Percentiles rank a stretch among this genome's conserved stretches.
phyloP scores from a whole-genome alignment of 345 rosid genomes.

The Populus ilicifolia region DNA sequence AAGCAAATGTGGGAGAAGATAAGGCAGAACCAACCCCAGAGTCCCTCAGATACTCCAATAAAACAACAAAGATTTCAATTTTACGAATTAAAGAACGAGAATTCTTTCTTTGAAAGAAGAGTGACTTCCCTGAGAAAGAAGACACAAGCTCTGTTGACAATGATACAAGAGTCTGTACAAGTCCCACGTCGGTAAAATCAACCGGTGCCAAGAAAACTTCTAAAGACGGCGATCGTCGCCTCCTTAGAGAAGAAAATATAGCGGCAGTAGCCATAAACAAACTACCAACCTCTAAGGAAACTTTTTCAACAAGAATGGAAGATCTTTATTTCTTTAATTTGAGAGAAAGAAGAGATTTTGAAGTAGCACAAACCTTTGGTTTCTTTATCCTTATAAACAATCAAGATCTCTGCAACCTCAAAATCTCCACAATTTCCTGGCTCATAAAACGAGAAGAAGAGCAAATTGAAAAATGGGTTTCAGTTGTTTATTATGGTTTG shows the following conservation, averaged over 20 bases:
- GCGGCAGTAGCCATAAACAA: conserved; percentile 70
- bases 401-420: conserved; percentile 8
- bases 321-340: neutral
- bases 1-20: conserved; percentile 52
- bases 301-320: too few species aligned
- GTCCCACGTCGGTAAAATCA: conserved; percentile 64
- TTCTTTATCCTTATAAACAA: neutral
- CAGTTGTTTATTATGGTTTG: neutral
- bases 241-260: conserved; percentile 72
- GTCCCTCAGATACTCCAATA: conserved; percentile 62
- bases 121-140: conserved; percentile 33
- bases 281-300: neutral
- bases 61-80: conserved; percentile 56
- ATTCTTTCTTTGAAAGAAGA: conserved; percentile 68
- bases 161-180: conserved; percentile 59
- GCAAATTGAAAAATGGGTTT: neutral
- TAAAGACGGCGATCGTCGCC: conserved; percentile 71
- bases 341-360: neutral
- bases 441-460: neutral
- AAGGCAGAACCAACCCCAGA: conserved; percentile 34
- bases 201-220: conserved; percentile 84
- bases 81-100: conserved; percentile 70
- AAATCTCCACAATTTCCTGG: neutral
- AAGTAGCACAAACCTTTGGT: conserved; percentile 2
- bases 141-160: conserved; percentile 59